Evolutionary conservation across 2,329 filamentous ascomycete genomes (phyloP), one percentile per base, ranked within the genome.

Genomic region (Lithohypha guttulata): DNA sequence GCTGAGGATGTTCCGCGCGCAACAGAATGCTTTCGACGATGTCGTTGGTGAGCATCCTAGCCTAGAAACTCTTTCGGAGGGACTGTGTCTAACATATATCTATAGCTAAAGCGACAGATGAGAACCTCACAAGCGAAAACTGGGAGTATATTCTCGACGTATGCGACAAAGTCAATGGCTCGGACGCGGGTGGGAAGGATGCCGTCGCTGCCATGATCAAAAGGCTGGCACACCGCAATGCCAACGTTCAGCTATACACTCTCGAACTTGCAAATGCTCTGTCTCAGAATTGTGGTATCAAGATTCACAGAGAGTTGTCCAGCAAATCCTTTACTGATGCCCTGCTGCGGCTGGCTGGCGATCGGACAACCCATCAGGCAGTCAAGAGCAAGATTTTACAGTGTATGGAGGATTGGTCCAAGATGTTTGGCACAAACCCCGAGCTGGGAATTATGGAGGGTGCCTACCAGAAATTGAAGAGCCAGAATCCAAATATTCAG

Each of bases 381-480:
- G 91, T 98, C 58, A 96, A 96, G 65, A 77, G 84, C 48, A 96
- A 95, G 73, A 94, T 98, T 49, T 64, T 96, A 43, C 89, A 96
- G 68, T 79, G 87, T 51, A 96, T 96, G 85, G 80, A 83, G 59
- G 84, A 89, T 49, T 98, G 91, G 91, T 79, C 82, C 42, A 84
- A 91, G 54, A 93, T 95, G 84, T 96, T 96, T 59, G 75, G 76
- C 53, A 79, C 74, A 44, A 85, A 95, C 57, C 75, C 86, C 8
- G 89, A 95, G 57, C 73, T 98, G 44, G 91, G 91, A 13, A 93
- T 98, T 58, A 98, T 98, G 91, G 82, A 87, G 59, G 84, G 93
- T 56, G 87, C 89, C 43, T 96, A 89, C 61, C 79, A 79, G 65
- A 84, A 81, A 58, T 69, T 96, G 47, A 93, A 94, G 69, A 69